Evolutionary conservation across 169 alveolate species (phyloP).

Genomic region (Plasmodium gonderi): DNA sequence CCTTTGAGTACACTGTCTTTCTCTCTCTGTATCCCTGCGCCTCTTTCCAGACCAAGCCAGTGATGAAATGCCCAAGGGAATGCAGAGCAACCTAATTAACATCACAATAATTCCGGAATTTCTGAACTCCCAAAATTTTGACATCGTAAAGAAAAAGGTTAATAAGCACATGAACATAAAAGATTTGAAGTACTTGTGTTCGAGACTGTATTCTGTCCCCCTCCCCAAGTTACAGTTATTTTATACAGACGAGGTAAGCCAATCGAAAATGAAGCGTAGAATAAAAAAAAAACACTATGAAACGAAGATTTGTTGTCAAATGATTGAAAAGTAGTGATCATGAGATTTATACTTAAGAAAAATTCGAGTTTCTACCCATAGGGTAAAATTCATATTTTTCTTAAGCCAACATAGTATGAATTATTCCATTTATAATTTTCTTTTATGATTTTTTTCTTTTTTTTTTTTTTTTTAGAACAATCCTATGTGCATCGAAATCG

Average conservation of each 20-base stretch:
- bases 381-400: no score
- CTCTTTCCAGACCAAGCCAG: constrained; percentile 7
- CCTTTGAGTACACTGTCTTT: not conserved
- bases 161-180: constrained; percentile 52
- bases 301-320: not conserved
- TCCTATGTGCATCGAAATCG: constrained; percentile 65
- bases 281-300: not conserved
- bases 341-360: no score
- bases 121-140: constrained; percentile 40
- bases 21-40: not conserved
- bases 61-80: constrained; percentile 14
- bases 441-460: not conserved
- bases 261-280: not conserved
- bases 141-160: constrained; percentile 66
- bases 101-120: constrained; percentile 72
- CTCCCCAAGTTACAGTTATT: constrained; percentile 30
- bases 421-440: not conserved
- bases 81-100: constrained; percentile 48
- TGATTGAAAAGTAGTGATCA: not conserved
- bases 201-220: constrained; percentile 64
- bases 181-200: constrained; percentile 64
- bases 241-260: constrained; percentile 72
- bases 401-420: not conserved
- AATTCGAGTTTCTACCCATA: no score
- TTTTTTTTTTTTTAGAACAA: constrained; percentile 32